Base-by-base conservation (phyloP, 1,139 yeast species). In the Hyphopichia burtonii region DNA sequence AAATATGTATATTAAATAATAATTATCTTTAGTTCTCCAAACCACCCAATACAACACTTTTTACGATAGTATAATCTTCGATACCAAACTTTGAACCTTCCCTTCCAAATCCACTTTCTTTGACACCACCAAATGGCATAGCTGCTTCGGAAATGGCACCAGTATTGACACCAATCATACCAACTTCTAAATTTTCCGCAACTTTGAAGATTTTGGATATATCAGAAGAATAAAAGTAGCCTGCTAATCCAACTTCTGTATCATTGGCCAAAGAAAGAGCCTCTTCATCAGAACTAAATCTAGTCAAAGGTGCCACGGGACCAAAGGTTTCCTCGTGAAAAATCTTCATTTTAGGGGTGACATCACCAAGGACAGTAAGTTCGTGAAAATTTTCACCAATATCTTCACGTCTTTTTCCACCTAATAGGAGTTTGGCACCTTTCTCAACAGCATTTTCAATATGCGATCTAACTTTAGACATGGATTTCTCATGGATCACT, bases 281-380 rank as follows among this genome's bases (percentile, higher is more conserved):
- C 56, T 88, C 88, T 43, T 84, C 86, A 39, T 81, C 82, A 22
- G 79, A 64, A 14, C 71, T 68, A 61, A 89, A 84, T 47, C 78
- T 76, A 49, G 86, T 76, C 34, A 90, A 64, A 1, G 94, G 93
- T 41, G 93, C 94, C 37, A 90, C 71, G 4, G 97, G 97, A 11
- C 96, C 97, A 61, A 90, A 90, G 1, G 95, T 88, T 66, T 90
- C 97, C 53, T 88, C 94, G 27, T 66, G 56, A 44, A 81, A 71
- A 20, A 89, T 85, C 43, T 64, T 58, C 76, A 89, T 86, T 33
- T 76, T 76, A 7, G 71, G 65, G 39, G 87, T 78, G 31, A 86
- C 90, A 47, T 82, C 76, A 11, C 80, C 71, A 44, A 90, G 60
- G 9, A 90, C 80, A 1, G 94, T 86, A 43, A 94, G 87, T 15